These are phyloP conservation scores for Chaetothyriales sp. DNA, from an alignment of 2,329 filamentous ascomycete genomes.

Conservation along the genomic window DNA sequence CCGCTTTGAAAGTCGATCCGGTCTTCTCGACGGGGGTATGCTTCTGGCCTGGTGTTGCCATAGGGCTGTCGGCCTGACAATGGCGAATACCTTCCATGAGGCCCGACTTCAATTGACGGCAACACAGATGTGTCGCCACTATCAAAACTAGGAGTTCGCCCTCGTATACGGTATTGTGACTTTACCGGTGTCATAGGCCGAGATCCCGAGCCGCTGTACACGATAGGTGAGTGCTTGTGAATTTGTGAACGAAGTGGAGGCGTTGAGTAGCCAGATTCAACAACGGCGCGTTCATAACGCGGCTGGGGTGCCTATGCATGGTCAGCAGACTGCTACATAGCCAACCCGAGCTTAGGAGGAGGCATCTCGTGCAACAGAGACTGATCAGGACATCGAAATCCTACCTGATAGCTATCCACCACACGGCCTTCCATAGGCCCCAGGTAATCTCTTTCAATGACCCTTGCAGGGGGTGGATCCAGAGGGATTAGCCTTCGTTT, in stretches of 20 bases:
- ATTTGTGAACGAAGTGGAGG: neutral
- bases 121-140: slow-evolving; percentile 11
- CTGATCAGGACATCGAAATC: neutral
- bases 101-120: slow-evolving; percentile 12
- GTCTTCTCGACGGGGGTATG: neutral
- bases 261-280: neutral
- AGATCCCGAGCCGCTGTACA: neutral
- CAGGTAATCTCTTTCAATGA: neutral
- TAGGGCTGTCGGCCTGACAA: neutral
- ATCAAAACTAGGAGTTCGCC: slow-evolving; percentile 6
- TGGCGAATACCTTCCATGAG: slow-evolving; percentile 11
- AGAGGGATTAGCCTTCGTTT: neutral
- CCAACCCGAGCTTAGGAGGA: neutral
- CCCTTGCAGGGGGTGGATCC: neutral
- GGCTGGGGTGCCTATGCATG: neutral
- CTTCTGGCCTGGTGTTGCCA: neutral
- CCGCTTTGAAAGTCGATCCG: neutral
- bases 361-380: neutral
- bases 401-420: neutral
- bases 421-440: neutral
- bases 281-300: neutral
- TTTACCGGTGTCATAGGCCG: neutral
- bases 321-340: neutral
- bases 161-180: neutral
- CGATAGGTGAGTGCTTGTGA: neutral